Conservation (phyloP, 225 moss, liverwort and hornwort species). For the Climacium dendroides region DNA sequence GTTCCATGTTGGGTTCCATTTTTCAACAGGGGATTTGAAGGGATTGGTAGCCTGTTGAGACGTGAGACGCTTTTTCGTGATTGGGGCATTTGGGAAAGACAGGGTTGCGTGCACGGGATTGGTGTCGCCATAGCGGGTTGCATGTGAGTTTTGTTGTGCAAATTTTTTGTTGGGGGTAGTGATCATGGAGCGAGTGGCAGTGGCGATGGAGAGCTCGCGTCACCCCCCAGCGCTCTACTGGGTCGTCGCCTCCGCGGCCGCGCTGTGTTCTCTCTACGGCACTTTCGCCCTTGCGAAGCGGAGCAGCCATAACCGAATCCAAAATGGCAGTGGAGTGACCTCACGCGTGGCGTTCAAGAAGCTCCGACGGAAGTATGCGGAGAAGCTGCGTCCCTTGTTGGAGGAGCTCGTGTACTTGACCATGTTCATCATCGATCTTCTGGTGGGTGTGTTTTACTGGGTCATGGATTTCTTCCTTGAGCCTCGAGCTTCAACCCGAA, state of each 20-base stretch:
- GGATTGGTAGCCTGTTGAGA: neutral
- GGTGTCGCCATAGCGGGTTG: neutral
- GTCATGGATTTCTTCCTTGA: constrained; percentile 20
- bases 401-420: constrained; percentile 31
- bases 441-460: constrained; percentile 29
- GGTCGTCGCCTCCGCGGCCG: constrained; percentile 34
- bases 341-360: constrained; percentile 30
- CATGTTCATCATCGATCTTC: constrained; percentile 26
- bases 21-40: neutral
- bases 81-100: neutral
- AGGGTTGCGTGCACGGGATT: neutral
- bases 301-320: neutral
- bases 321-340: neutral
- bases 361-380: constrained; percentile 19
- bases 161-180: neutral
- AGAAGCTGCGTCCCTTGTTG: constrained; percentile 27
- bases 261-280: constrained; percentile 29
- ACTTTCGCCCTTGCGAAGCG: constrained; percentile 40
- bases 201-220: constrained; percentile 30
- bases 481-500: neutral
- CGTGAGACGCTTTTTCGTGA: neutral
- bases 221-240: constrained; percentile 36
- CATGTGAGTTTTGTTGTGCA: neutral
- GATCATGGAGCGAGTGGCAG: constrained; percentile 32
- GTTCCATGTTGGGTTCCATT: neutral